Evolutionary conservation across 2,329 filamentous ascomycete genomes (phyloP).

Genomic region (Alternaria tenuissima): DNA sequence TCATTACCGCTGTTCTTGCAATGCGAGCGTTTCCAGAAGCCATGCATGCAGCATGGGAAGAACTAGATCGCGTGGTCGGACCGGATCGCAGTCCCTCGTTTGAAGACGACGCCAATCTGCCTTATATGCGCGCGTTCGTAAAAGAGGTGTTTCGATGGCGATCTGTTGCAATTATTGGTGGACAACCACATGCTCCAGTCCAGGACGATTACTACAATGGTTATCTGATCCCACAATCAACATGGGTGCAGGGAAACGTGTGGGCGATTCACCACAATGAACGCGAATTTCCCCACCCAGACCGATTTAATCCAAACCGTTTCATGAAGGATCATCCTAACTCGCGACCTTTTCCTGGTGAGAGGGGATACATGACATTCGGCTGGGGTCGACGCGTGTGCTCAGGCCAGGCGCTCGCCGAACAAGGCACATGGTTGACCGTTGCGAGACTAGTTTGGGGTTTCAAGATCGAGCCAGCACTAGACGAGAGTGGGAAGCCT

Average conservation of each 20-base stretch:
- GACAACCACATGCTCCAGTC: slow-evolving; percentile 46
- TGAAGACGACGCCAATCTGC: slow-evolving; percentile 43
- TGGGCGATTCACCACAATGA: slow-evolving; percentile 55
- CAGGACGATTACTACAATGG: slow-evolving; percentile 51
- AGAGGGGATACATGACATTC: slow-evolving; percentile 64
- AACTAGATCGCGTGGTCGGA: slow-evolving; percentile 46
- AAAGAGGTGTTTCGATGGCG: slow-evolving; percentile 50
- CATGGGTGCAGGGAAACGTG: slow-evolving; percentile 52
- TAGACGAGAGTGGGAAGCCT: slow-evolving; percentile 54
- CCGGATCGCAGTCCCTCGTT: slow-evolving; percentile 43
- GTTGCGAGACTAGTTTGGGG: slow-evolving; percentile 66
- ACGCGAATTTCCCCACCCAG: slow-evolving; percentile 48
- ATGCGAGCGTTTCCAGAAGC: slow-evolving; percentile 47
- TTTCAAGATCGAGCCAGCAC: slow-evolving; percentile 59
- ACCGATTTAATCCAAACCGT: slow-evolving; percentile 46
- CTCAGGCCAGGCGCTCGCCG: slow-evolving; percentile 66
- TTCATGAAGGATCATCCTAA: slow-evolving; percentile 41
- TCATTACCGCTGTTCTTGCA: slow-evolving; percentile 46
- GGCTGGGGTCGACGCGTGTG: slow-evolving; percentile 66
- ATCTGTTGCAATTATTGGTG: slow-evolving; percentile 46
- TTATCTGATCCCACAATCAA: slow-evolving; percentile 50
- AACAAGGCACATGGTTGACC: slow-evolving; percentile 68
- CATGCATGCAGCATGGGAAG: slow-evolving; percentile 41
- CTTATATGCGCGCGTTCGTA: slow-evolving; percentile 51
- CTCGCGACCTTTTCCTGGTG: slow-evolving; percentile 44